Conservation (phyloP, 495 filamentous ascomycete genomes). For the Annulohypoxylon bovei region DNA sequence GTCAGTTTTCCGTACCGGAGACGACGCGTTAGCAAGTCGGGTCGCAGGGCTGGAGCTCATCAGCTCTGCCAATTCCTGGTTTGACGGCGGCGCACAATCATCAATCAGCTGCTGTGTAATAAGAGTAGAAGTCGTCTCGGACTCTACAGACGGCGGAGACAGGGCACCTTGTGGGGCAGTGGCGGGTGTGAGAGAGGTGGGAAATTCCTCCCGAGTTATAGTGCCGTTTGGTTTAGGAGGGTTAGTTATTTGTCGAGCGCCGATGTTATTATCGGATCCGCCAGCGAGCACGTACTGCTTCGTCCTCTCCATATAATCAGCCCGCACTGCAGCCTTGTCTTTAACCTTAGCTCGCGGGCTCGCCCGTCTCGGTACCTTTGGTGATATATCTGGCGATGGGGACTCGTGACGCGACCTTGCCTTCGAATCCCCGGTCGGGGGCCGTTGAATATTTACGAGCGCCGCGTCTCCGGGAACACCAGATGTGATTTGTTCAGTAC, state of each 20-base stretch:
- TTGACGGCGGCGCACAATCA: conserved; percentile 19
- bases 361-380: neutral
- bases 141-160: conserved; percentile 13
- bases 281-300: conserved; percentile 22
- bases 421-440: neutral
- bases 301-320: conserved; percentile 13
- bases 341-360: neutral
- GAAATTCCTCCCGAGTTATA: neutral
- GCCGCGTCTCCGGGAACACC: neutral
- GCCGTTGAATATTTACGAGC: neutral
- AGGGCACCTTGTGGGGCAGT: neutral
- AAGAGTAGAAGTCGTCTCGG: conserved; percentile 29
- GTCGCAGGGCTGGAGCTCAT: conserved; percentile 23
- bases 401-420: neutral
- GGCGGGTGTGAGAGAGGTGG: neutral
- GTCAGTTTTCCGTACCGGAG: neutral
- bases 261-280: neutral
- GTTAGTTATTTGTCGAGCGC: neutral
- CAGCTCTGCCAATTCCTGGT: conserved; percentile 21
- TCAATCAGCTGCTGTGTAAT: conserved; percentile 22
- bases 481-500: neutral
- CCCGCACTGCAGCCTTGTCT: neutral
- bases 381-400: neutral
- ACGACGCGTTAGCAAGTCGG: neutral
- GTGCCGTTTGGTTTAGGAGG: neutral